Evolutionary conservation across 208 protist species (phyloP).

Genomic region (Trypanosoma congolense): DNA sequence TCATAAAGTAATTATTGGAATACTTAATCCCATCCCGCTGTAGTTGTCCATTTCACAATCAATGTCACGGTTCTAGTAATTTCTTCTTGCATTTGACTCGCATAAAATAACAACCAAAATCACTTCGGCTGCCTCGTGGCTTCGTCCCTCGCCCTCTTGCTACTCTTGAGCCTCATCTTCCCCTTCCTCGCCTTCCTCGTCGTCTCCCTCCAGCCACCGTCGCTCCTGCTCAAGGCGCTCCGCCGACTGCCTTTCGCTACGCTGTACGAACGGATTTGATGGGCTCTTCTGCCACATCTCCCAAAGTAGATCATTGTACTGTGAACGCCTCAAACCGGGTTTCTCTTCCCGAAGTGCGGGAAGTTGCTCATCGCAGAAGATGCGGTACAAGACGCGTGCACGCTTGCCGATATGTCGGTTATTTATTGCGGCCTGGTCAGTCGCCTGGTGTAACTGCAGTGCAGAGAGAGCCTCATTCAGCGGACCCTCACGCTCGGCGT

Average conservation of each 20-base stretch:
- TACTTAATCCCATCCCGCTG: no score
- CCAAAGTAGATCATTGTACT: conserved; percentile 89
- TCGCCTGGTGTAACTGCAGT: conserved; percentile 22
- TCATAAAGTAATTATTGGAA: no score
- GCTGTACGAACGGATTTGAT: conserved; percentile 82
- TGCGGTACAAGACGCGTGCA: conserved; percentile 71
- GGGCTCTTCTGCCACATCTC: conserved; percentile 84
- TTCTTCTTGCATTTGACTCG: not conserved
- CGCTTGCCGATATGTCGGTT: conserved; percentile 83
- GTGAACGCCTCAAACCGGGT: conserved; percentile 66
- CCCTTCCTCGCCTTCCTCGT: conserved; percentile 22
- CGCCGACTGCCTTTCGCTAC: conserved; percentile 50
- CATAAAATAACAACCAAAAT: not conserved
- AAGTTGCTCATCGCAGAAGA: conserved; percentile 74
- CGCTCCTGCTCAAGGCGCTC: conserved; percentile 69
- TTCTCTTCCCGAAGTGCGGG: conserved; percentile 64
- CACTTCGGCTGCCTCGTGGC: no score
- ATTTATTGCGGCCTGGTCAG: conserved; percentile 26
- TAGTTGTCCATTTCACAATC: no score
- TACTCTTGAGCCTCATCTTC: not conserved
- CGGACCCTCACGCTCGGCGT: conserved; percentile 40
- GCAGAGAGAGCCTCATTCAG: conserved; percentile 36
- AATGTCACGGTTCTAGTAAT: no score
- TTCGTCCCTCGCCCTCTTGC: not conserved
- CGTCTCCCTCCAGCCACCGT: conserved; percentile 66